Evolutionary conservation across 139 green algal species (phyloP).

Genomic region (Marvania coccoides): DNA sequence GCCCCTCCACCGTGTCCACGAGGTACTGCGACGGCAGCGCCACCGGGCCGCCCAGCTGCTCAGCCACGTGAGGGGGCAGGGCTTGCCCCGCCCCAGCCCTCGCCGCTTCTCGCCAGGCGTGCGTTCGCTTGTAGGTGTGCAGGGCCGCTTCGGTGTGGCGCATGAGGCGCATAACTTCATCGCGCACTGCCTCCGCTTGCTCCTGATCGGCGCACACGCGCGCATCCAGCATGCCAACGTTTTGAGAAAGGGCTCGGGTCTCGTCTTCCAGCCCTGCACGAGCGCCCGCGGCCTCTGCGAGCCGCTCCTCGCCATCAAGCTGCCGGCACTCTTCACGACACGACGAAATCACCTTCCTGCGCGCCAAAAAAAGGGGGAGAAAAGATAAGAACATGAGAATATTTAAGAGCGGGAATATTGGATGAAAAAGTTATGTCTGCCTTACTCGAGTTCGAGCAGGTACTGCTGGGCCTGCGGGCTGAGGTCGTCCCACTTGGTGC

Average conservation of each 20-base stretch:
- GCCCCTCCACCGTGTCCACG: constrained; percentile 12
- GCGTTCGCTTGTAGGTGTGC: constrained; percentile 29
- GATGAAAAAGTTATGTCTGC: background rate
- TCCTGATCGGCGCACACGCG: background rate
- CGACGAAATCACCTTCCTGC: constrained; percentile 22
- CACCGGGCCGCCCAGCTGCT: constrained; percentile 12
- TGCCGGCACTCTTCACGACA: constrained; percentile 30
- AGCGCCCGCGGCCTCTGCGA: background rate
- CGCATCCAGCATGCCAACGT: constrained; percentile 8
- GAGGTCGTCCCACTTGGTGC: constrained; percentile 46
- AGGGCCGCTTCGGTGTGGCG: constrained; percentile 23
- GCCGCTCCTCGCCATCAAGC: constrained; percentile 24
- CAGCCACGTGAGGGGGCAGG: constrained; percentile 2
- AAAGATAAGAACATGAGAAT: background rate
- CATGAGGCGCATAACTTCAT: constrained; percentile 22
- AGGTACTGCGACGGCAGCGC: constrained; percentile 26
- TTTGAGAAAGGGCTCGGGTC: constrained; percentile 8
- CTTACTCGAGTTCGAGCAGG: constrained; percentile 38
- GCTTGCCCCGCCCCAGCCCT: background rate
- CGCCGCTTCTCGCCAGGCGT: constrained; percentile 24
- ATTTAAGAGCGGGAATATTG: background rate
- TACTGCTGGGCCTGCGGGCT: constrained; percentile 32
- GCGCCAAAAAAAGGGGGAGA: background rate
- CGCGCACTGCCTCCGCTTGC: background rate
- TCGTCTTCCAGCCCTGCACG: background rate